Percentiles rank a stretch among this genome's conserved stretches.
These are phyloP conservation scores for Hansenula sp. DNA, from an alignment of 1,139 yeast genomes.

Conservation along the genomic window DNA sequence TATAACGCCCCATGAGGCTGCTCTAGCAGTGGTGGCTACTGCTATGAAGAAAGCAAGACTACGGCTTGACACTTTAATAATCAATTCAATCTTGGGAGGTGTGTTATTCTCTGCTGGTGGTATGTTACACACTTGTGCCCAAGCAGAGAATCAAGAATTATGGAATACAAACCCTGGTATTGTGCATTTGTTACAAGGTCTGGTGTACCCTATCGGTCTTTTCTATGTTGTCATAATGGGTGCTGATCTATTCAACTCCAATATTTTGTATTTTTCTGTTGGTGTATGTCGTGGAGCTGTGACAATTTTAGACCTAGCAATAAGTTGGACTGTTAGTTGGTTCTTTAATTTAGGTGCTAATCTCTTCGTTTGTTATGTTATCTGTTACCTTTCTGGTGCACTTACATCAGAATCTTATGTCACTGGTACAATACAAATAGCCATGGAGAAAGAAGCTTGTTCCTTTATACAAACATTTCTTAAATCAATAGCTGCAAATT, in stretches of 20 bases:
- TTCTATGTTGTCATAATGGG: slow-evolving; percentile 74
- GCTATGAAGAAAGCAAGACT: slow-evolving; percentile 76
- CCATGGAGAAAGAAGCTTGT: slow-evolving; percentile 40
- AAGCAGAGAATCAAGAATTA: slow-evolving; percentile 45
- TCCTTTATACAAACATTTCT: slow-evolving; percentile 56
- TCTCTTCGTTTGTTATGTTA: slow-evolving; percentile 59
- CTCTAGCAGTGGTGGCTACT: slow-evolving; percentile 77
- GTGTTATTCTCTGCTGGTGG: slow-evolving; percentile 68
- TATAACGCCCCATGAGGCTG: slow-evolving; percentile 73
- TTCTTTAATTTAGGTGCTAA: slow-evolving; percentile 59
- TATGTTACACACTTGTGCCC: slow-evolving; percentile 56
- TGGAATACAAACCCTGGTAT: slow-evolving; percentile 47
- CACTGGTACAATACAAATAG: slow-evolving; percentile 42
- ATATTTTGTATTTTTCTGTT: slow-evolving; percentile 62
- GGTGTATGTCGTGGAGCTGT: slow-evolving; percentile 69
- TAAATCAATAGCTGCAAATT: slow-evolving; percentile 71
- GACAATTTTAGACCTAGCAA: slow-evolving; percentile 50
- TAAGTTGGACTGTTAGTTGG: slow-evolving; percentile 72
- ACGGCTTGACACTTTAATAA: slow-evolving; percentile 47
- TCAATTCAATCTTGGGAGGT: slow-evolving; percentile 71
- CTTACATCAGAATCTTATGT: slow-evolving; percentile 36
- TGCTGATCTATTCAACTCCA: slow-evolving; percentile 69
- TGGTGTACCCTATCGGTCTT: slow-evolving; percentile 61
- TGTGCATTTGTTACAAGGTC: slow-evolving; percentile 48
- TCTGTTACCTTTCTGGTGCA: slow-evolving; percentile 52